Evolutionary conservation across 1,284 basidiomycete genomes (phyloP).

Genomic region (Entoloma clypeatum): DNA sequence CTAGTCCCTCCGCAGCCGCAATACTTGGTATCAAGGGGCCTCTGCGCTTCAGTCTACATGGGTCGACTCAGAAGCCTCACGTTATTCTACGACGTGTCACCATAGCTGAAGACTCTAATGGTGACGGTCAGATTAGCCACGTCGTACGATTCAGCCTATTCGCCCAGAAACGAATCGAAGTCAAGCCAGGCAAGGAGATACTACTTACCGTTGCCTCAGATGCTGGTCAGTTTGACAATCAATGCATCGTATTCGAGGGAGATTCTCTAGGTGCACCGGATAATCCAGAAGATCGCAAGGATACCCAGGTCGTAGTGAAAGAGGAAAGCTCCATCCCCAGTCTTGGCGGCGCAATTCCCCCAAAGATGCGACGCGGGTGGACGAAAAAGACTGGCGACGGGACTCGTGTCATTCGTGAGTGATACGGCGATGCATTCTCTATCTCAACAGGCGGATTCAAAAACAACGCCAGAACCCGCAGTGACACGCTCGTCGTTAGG

Average conservation of each 20-base stretch:
- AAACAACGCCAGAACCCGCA: constrained; percentile 12
- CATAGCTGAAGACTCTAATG: constrained; percentile 39
- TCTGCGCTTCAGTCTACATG: constrained; percentile 54
- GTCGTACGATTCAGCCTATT: constrained; percentile 56
- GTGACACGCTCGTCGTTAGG: constrained; percentile 28
- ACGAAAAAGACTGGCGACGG: constrained; percentile 41
- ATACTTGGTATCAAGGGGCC: constrained; percentile 51
- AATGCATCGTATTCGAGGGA: constrained; percentile 53
- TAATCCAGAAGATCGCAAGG: constrained; percentile 35
- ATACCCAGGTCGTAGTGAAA: constrained; percentile 35
- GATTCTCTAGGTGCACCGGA: constrained; percentile 35
- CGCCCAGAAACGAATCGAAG: constrained; percentile 60
- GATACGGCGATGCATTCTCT: background rate
- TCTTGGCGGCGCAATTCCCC: constrained; percentile 40
- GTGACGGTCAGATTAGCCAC: constrained; percentile 32
- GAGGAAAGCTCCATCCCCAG: constrained; percentile 28
- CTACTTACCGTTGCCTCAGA: constrained; percentile 50
- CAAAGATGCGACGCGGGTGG: constrained; percentile 59
- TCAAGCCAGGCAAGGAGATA: constrained; percentile 64
- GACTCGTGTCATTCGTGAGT: constrained; percentile 36
- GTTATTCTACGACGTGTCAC: constrained; percentile 55
- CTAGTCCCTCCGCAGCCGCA: constrained; percentile 35
- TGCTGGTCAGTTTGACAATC: constrained; percentile 49
- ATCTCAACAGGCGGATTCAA: constrained; percentile 8
- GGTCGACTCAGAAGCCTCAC: constrained; percentile 56